Conservation (phyloP, 2,329 filamentous ascomycete species). For the Sporothrix inflata region DNA sequence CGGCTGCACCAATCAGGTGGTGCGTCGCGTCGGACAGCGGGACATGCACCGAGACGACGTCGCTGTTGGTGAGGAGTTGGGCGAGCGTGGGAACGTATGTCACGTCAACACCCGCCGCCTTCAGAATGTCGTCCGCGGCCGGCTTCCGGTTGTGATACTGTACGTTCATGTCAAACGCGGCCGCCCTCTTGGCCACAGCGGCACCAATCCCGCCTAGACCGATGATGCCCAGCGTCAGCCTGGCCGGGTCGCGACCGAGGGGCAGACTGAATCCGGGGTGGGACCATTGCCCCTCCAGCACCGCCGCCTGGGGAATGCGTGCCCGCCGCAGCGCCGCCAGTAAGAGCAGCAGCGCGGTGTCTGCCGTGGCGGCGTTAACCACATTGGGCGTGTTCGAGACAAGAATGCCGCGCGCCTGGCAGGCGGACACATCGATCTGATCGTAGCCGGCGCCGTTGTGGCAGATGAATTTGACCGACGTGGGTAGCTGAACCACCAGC, state of each 20-base stretch:
- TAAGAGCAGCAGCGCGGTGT: constrained; percentile 71
- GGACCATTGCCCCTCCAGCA: constrained; percentile 42
- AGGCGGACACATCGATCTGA: constrained; percentile 67
- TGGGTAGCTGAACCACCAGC: constrained; percentile 11
- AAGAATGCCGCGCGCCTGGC: constrained; percentile 59
- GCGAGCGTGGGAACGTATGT: constrained; percentile 36
- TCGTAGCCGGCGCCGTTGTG: constrained; percentile 61
- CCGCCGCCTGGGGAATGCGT: constrained; percentile 49
- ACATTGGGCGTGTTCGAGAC: constrained; percentile 71
- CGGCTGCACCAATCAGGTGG: constrained; percentile 48
- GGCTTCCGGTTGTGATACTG: constrained; percentile 59
- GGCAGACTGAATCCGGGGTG: constrained; percentile 39
- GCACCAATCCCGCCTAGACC: constrained; percentile 63
- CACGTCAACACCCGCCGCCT: constrained; percentile 43
- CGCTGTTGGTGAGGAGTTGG: constrained; percentile 50
- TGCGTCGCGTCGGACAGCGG: constrained; percentile 44
- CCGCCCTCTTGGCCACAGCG: constrained; percentile 39
- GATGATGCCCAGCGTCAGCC: constrained; percentile 61
- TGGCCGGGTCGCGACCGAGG: constrained; percentile 67
- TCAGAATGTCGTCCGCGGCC: constrained; percentile 48
- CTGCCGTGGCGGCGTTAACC: constrained; percentile 71
- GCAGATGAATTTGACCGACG: constrained; percentile 38
- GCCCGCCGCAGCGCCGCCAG: constrained; percentile 68
- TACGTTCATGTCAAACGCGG: constrained; percentile 57
- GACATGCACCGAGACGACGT: constrained; percentile 56